Conservation (phyloP, 345 rosid species). For the Citrus australasica region DNA sequence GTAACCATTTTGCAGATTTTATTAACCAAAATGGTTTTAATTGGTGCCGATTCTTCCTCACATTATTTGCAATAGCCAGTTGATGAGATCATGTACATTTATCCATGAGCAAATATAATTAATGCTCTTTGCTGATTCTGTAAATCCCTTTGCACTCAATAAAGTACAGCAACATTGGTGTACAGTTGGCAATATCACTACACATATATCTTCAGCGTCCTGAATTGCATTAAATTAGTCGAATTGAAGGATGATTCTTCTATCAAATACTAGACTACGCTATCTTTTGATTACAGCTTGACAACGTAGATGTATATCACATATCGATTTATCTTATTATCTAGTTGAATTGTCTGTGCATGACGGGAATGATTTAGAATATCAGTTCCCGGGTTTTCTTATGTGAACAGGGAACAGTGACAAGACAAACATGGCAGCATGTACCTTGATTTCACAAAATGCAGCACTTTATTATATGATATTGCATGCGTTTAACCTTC, state of each 20-base stretch:
- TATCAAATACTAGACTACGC: background rate
- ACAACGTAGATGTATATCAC: background rate
- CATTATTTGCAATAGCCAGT: constrained; percentile 13
- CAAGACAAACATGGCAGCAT: no score
- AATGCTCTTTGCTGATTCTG: background rate
- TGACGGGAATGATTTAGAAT: no score
- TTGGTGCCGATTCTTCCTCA: constrained; percentile 9
- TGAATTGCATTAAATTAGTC: background rate
- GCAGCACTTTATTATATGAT: no score
- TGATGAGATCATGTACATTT: constrained; percentile 4
- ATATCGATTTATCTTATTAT: no score
- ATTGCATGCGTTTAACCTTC: no score
- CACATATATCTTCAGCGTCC: constrained; percentile 13
- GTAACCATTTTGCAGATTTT: constrained; percentile 14
- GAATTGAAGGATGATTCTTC: background rate
- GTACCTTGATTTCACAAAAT: no score
- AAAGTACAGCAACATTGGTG: constrained; percentile 17
- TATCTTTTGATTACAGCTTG: background rate
- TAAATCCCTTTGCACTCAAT: background rate
- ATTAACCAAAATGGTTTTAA: constrained; percentile 14
- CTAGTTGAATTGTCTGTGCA: background rate
- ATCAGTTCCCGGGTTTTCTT: no score
- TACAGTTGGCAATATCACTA: constrained; percentile 22
- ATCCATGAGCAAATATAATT: background rate
- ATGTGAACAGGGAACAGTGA: no score